phyloP scores from a whole-genome alignment of 495 filamentous ascomycete species.

The Penicillium cinerascens region DNA sequence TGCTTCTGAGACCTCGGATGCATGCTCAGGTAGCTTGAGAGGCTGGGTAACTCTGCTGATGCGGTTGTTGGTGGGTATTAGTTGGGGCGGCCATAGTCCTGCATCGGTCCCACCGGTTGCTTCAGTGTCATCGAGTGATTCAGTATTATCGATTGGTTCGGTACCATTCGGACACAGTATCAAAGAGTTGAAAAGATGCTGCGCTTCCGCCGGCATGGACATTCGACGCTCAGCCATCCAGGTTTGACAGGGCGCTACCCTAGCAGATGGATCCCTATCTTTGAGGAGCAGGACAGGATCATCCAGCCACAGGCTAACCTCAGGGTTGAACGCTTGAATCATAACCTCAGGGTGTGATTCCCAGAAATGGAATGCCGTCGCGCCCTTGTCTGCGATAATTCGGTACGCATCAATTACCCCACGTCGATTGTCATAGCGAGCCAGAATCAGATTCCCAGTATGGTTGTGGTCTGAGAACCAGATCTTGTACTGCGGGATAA shows the following conservation, averaged over 20 bases:
- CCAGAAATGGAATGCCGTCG: constrained; percentile 56
- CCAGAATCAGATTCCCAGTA: constrained; percentile 67
- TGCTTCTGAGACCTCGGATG: constrained; percentile 54
- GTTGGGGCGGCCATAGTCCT: constrained; percentile 69
- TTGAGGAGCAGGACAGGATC: constrained; percentile 64
- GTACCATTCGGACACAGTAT: constrained; percentile 40
- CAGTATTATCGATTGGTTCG: too few relatives aligned
- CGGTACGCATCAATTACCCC: constrained; percentile 79
- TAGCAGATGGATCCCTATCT: constrained; percentile 21
- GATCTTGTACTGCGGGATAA: constrained; percentile 70
- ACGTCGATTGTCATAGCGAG: constrained; percentile 65
- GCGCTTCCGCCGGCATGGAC: constrained; percentile 47
- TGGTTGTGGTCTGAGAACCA: constrained; percentile 78
- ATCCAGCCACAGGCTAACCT: constrained; percentile 64
- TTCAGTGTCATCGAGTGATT: too few relatives aligned
- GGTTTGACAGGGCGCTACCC: constrained; percentile 22
- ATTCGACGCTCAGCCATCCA: constrained; percentile 44
- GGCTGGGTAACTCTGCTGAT: constrained; percentile 29
- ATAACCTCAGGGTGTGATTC: constrained; percentile 62
- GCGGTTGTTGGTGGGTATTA: constrained; percentile 55
- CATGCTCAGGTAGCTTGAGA: constrained; percentile 31
- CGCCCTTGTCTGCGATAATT: constrained; percentile 60
- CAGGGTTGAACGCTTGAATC: constrained; percentile 70
- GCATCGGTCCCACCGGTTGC: constrained; percentile 32
- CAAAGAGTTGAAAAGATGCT: constrained; percentile 47